phyloP scores from a whole-genome alignment of 257 asterid species.

The Nicotiana sylvestris region DNA sequence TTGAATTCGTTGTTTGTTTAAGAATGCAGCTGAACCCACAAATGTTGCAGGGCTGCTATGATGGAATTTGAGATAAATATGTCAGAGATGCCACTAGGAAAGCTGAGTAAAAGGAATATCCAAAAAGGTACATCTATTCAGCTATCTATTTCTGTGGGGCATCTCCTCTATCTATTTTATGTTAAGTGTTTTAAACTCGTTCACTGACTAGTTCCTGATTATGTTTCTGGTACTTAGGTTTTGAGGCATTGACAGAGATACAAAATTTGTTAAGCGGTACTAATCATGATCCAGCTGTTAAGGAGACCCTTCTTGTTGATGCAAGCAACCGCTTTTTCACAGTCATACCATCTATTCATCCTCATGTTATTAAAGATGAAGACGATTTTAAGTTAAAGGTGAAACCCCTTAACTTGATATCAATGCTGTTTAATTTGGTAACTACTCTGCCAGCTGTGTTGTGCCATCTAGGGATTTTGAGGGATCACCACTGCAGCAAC shows the following conservation, averaged over 20 bases:
- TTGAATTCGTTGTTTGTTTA: slow-evolving; percentile 11
- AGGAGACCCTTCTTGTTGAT: slow-evolving; percentile 71
- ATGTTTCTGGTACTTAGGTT: slow-evolving; percentile 49
- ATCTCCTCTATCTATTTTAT: slow-evolving; percentile 8
- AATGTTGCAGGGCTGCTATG: slow-evolving; percentile 86
- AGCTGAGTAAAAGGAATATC: slow-evolving; percentile 84
- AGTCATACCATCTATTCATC: slow-evolving; percentile 87
- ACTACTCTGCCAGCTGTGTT: neutral
- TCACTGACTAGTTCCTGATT: neutral
- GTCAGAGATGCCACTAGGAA: slow-evolving; percentile 99
- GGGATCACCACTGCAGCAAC: neutral
- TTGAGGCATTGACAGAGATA: slow-evolving; percentile 92
- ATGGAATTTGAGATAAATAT: slow-evolving; percentile 96
- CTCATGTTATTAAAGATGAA: slow-evolving; percentile 82
- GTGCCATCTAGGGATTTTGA: slow-evolving; percentile 9
- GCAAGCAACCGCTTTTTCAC: slow-evolving; percentile 98
- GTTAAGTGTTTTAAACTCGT: slow-evolving; percentile 12
- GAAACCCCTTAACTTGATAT: slow-evolving; percentile 10
- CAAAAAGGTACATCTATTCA: slow-evolving; percentile 56
- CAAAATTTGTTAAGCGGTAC: slow-evolving; percentile 58
- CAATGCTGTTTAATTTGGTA: neutral
- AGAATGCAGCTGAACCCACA: slow-evolving; percentile 18
- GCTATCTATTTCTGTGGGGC: slow-evolving; percentile 9
- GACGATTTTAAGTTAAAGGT: slow-evolving; percentile 85
- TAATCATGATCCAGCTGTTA: slow-evolving; percentile 39